Base-by-base conservation (phyloP, 305 asterid genomes). In the Fraxinus floribunda region DNA sequence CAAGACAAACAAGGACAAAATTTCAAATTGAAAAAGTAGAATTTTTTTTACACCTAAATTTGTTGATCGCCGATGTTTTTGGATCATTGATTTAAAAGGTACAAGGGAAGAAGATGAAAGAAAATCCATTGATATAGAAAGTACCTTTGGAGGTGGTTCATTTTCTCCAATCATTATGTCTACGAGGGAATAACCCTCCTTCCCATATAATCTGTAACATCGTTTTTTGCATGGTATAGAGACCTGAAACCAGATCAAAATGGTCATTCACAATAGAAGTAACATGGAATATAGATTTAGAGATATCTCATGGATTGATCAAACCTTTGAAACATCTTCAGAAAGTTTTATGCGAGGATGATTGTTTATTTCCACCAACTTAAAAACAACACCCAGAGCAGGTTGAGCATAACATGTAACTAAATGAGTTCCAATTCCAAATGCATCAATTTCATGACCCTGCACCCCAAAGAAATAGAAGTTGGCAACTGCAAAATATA, bases 331-430 rank as follows among this genome's bases (percentile, higher is more conserved):
- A 82, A 97, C 97, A 79, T 95, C 99, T 92, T 97, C 98, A 55
- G 99, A 97, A 77, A 94, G 99, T 86, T 95, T 97, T 81, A 97
- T 97, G 57, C 98, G 97, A 71, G 99, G 99, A 86, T 97, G 98
- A 83, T 90, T 89, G 81, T 97, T 97, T 89, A 97, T 97, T 88
- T 97, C 98, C 41, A 94, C 99, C 88, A 97, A 90, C 90, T 97
- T 97, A 91, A 97, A 97, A 78, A 97, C 99, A 79, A 89, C 97
- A 55, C 98, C 99, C 6, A 97, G 91, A 78, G 99, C 99, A 35
- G 98, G 93, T 88, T 97, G 99, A 85, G 98, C 97, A 86, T 93
- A 97, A 88, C 98, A 94, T 52, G 99, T 97, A 80, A 97, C 99
- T 91, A 97, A 86, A 89, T 94, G 98, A 52, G 98, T 97, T 81